phyloP scores from a whole-genome alignment of 2,329 filamentous ascomycete species.

The Calycina herbarum region DNA sequence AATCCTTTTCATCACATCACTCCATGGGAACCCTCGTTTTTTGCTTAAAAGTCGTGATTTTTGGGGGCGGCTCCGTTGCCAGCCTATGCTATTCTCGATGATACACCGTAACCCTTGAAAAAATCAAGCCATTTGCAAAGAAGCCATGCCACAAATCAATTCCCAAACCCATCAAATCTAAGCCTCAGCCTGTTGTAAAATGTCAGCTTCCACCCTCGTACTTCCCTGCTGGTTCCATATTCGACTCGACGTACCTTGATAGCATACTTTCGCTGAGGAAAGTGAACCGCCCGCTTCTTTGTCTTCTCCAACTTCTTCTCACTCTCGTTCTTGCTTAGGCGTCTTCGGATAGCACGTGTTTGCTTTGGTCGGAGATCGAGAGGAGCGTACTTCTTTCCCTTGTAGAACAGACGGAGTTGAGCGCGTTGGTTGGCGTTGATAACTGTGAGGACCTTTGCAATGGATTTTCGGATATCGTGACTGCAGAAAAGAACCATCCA shows the following conservation, averaged over 20 bases:
- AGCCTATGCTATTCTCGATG: constrained; percentile 38
- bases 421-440: constrained; percentile 99
- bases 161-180: constrained; percentile 27
- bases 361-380: constrained; percentile 98
- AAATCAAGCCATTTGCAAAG: constrained; percentile 30
- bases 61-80: constrained; percentile 33
- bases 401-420: constrained; percentile 98
- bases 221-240: no score
- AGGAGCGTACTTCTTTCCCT: constrained; percentile 99
- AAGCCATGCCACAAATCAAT: constrained; percentile 34
- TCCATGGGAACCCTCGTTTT: constrained; percentile 5
- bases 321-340: constrained; percentile 89
- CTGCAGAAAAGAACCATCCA: constrained; percentile 47
- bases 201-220: constrained; percentile 20
- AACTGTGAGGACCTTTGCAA: constrained; percentile 97
- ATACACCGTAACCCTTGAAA: constrained; percentile 31
- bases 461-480: constrained; percentile 99
- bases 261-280: constrained; percentile 98
- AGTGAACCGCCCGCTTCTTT: constrained; percentile 94
- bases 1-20: not conserved
- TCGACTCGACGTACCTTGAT: constrained; percentile 67
- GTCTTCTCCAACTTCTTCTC: constrained; percentile 85
- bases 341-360: constrained; percentile 96
- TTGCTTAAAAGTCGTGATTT: constrained; percentile 37
- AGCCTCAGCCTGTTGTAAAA: constrained; percentile 34